phyloP scores from a whole-genome alignment of 2,329 filamentous ascomycete species.

The Talaromyces pinophilus region DNA sequence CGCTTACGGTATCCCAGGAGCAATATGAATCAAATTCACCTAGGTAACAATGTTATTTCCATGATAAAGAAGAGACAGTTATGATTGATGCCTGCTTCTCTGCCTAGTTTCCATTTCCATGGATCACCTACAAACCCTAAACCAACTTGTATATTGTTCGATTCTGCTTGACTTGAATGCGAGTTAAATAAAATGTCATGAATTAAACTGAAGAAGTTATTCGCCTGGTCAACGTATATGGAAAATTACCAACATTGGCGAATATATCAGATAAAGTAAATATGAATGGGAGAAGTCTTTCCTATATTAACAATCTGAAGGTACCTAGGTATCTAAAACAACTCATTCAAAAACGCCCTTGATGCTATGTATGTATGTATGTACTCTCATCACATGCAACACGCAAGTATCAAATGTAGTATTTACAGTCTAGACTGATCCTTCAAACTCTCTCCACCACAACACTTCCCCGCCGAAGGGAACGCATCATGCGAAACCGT shows the following conservation, averaged over 20 bases:
- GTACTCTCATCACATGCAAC: not conserved
- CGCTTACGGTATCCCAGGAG: not conserved
- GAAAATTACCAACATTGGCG: not conserved
- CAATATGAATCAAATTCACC: not conserved
- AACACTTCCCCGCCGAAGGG: constrained; percentile 16
- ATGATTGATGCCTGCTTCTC: too few species aligned
- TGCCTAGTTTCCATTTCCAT: too few species aligned
- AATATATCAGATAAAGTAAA: not conserved
- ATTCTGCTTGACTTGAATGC: not conserved
- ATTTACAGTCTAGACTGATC: constrained; percentile 22
- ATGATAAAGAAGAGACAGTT: too few species aligned
- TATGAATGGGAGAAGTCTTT: not conserved
- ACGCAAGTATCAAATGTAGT: not conserved
- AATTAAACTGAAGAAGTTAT: not conserved
- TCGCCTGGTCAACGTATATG: not conserved
- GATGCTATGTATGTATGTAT: constrained; percentile 4
- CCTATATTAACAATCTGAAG: not conserved
- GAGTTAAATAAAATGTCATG: not conserved
- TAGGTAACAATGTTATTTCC: too few species aligned
- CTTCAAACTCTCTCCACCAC: not conserved
- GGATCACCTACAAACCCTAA: too few species aligned
- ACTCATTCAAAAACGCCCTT: constrained; percentile 1
- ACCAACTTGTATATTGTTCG: too few species aligned
- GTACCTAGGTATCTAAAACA: not conserved
- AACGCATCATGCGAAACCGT: constrained; percentile 33